Evolutionary conservation across 352 stramenopile genomes (phyloP).

Genomic region (Paralagenidium karlingii): DNA sequence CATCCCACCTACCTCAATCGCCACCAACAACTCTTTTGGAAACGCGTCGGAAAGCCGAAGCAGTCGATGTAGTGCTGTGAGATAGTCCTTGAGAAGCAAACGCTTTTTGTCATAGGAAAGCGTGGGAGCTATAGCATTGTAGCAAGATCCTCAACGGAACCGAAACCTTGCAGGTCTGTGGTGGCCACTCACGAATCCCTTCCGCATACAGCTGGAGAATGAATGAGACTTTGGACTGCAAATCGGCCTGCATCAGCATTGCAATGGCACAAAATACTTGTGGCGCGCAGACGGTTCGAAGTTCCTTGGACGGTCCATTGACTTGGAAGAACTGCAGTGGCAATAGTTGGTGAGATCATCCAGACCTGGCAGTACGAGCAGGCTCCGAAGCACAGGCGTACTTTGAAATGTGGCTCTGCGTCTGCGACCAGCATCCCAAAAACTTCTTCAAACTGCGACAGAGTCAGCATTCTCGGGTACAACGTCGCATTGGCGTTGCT

Average conservation of each 20-base stretch:
- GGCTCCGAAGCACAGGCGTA: too few relatives aligned
- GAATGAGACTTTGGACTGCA: slow-evolving; percentile 46
- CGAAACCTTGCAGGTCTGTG: too few relatives aligned
- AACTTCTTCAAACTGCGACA: slow-evolving; percentile 52
- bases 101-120: slow-evolving; percentile 26
- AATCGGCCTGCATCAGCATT: slow-evolving; percentile 30
- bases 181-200: slow-evolving; percentile 12
- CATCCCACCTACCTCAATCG: slow-evolving; percentile 12
- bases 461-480: slow-evolving; percentile 34
- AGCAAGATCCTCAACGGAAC: too few relatives aligned
- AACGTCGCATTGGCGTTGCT: neutral
- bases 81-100: slow-evolving; percentile 26
- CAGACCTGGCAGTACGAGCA: too few relatives aligned
- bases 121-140: too few relatives aligned
- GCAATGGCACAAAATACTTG: slow-evolving; percentile 43
- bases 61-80: slow-evolving; percentile 21
- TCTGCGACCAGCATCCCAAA: slow-evolving; percentile 63
- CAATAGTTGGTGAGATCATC: too few relatives aligned
- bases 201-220: slow-evolving; percentile 46
- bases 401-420: slow-evolving; percentile 44
- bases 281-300: slow-evolving; percentile 26
- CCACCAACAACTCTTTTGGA: slow-evolving; percentile 9
- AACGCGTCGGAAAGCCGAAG: slow-evolving; percentile 20
- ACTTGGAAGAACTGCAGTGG: slow-evolving; percentile 50
- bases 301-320: slow-evolving; percentile 6